A percentile compares a stretch with the other conserved stretches of the same genome.
Evolutionary conservation across 2,329 filamentous ascomycete genomes (phyloP).

Genomic region (Hypoxylon sp.): DNA sequence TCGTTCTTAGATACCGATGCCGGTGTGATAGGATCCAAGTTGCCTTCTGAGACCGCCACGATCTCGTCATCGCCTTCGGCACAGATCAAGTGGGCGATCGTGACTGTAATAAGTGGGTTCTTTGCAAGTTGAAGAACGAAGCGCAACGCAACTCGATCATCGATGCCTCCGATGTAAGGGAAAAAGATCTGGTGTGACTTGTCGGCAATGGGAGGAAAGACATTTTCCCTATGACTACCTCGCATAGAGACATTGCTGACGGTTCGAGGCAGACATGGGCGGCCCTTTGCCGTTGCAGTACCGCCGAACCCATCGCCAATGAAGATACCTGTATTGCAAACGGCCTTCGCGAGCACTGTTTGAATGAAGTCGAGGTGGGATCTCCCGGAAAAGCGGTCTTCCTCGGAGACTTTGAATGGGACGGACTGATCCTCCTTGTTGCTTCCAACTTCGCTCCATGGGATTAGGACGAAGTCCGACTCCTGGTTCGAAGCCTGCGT

Average conservation of each 20-base stretch:
- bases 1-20: constrained; percentile 42
- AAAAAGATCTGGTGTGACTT: constrained; percentile 88
- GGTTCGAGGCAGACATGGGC: constrained; percentile 62
- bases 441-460: constrained; percentile 88
- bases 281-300: constrained; percentile 53
- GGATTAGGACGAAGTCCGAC: constrained; percentile 84
- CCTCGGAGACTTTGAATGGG: constrained; percentile 60
- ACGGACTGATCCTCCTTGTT: constrained; percentile 75
- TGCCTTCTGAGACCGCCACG: constrained; percentile 40
- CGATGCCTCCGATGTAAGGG: constrained; percentile 86
- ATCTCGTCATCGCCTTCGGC: constrained; percentile 49
- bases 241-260: constrained; percentile 72
- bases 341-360: constrained; percentile 73
- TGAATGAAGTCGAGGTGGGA: constrained; percentile 82
- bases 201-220: constrained; percentile 72
- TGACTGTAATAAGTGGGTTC: constrained; percentile 83
- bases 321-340: constrained; percentile 81
- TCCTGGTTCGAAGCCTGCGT: constrained; percentile 77
- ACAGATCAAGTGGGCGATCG: constrained; percentile 74
- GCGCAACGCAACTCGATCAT: constrained; percentile 84
- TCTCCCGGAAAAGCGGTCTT: constrained; percentile 73
- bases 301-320: constrained; percentile 75
- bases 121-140: constrained; percentile 88
- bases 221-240: constrained; percentile 68
- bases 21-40: constrained; percentile 33